These are phyloP conservation scores for Athelia sp. DNA, from an alignment of 1,284 basidiomycete species.

Conservation along the genomic window DNA sequence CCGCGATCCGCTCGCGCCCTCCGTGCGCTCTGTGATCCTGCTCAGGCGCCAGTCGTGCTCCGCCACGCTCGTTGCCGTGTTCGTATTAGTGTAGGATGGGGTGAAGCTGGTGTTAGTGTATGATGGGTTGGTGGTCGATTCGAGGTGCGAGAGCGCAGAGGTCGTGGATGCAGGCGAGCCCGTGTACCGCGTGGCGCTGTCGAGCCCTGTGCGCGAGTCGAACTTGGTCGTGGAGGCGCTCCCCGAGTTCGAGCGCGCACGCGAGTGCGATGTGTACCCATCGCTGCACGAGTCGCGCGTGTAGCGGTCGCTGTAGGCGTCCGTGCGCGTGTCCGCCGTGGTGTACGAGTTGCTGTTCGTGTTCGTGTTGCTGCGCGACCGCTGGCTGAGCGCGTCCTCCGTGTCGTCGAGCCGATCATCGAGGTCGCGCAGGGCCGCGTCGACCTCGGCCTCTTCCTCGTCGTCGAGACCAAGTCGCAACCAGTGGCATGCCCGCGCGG, in stretches of 20 bases:
- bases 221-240: too few relatives aligned
- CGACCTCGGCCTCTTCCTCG: conserved; percentile 68
- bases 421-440: conserved; percentile 56
- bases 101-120: conserved; percentile 12
- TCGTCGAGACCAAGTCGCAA: too few relatives aligned
- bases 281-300: too few relatives aligned
- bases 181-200: too few relatives aligned
- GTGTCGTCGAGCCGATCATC: conserved; percentile 61
- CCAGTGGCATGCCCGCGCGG: too few relatives aligned
- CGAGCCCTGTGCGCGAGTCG: conserved; percentile 11
- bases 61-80: conserved; percentile 26
- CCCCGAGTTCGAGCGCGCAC: conserved; percentile 16
- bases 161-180: conserved; percentile 17
- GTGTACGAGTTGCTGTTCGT: conserved; percentile 13
- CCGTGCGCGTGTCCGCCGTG: conserved; percentile 21
- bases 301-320: background rate
- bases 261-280: conserved; percentile 15
- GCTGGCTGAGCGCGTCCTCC: conserved; percentile 55
- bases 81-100: conserved; percentile 21
- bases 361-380: conserved; percentile 36
- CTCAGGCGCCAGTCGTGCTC: conserved; percentile 17
- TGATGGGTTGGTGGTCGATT: conserved; percentile 21
- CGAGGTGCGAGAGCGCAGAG: conserved; percentile 2
- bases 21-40: conserved; percentile 36
- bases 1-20: conserved; percentile 20